These are phyloP conservation scores for Calonectria honghensis DNA, from an alignment of 2,329 filamentous ascomycete species.

Conservation along the genomic window DNA sequence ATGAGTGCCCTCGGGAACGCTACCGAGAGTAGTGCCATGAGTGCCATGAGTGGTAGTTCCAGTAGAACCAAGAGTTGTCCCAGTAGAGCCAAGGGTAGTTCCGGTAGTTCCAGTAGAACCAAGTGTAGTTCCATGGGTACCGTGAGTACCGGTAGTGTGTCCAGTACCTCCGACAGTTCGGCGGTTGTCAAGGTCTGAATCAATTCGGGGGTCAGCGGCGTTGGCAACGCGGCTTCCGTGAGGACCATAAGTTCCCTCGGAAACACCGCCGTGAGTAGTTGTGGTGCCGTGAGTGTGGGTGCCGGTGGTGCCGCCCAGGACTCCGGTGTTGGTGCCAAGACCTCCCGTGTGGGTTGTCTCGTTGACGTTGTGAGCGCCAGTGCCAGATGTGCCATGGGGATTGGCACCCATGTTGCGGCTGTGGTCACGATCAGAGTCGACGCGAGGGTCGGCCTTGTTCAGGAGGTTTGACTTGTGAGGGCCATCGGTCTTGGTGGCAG, in stretches of 20 bases:
- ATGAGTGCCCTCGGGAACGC: conserved; percentile 49
- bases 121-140: conserved; percentile 45
- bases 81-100: conserved; percentile 18
- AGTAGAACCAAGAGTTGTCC: not conserved
- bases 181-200: conserved; percentile 69
- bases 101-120: conserved; percentile 40
- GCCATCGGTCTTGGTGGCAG: conserved; percentile 59
- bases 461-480: conserved; percentile 67
- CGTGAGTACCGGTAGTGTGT: conserved; percentile 43
- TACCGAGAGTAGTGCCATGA: conserved; percentile 9
- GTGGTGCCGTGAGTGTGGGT: not conserved
- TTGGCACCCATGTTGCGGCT: conserved; percentile 58
- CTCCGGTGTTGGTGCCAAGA: conserved; percentile 33
- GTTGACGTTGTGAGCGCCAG: conserved; percentile 57
- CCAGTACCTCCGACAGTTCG: conserved; percentile 52
- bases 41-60: not conserved
- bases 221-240: conserved; percentile 68
- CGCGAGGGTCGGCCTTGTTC: conserved; percentile 73
- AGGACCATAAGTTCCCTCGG: conserved; percentile 61
- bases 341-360: conserved; percentile 52
- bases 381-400: conserved; percentile 57
- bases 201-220: conserved; percentile 71
- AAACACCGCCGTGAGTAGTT: conserved; percentile 34
- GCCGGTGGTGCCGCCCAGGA: conserved; percentile 6
- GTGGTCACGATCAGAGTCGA: conserved; percentile 71